Base-by-base conservation (phyloP, 2,329 filamentous ascomycete genomes). In the Botrytis porri region DNA sequence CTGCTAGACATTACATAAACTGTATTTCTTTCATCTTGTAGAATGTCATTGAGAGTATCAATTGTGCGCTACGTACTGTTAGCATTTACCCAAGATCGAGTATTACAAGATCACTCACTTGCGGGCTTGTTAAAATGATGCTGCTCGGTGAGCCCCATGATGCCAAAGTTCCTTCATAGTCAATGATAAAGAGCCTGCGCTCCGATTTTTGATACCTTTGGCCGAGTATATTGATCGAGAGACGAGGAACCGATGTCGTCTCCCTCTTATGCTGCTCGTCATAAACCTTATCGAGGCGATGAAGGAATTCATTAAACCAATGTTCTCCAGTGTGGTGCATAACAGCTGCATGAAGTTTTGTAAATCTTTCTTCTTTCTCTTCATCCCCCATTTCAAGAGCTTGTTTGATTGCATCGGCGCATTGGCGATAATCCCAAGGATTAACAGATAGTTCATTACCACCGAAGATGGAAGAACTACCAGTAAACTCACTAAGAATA, bases 1-100 rank as follows among this genome's bases (percentile, higher is more conserved):
- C 94, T 90, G 14, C 93, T 92, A 71, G 94, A 97, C 94, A 97
- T 98, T 76, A 98, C 90, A 78, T 97, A 98, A 39, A 98, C 92
- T 1, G 90, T 90, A 79, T 98, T 98, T 75, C 88, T 89, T 35
- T 91, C 88, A 78, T 97, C 94, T 16, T 91, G 85, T 16, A 96
- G 86, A 22, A 98, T 84, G 73, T 97, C 94, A 74, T 92, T 94
- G 22, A 98, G 83, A 0, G 94, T 90, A 74, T 95, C 92, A 64
- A 97, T 87, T 0, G 95, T 94, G 41, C 94, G 91, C 83, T 96
- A 74, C 41, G 45, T 20, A 66, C 78, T 20, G 61, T 78, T 60
- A 79, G 76, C 60, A 75, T 41, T 39, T 65, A 35, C 39, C 4
- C 25, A n/a, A n/a, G 1, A 20, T 22, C 29, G 12, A 35, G 7